Conservation (phyloP, 1,139 yeast species). For the Ashbya aceris region DNA sequence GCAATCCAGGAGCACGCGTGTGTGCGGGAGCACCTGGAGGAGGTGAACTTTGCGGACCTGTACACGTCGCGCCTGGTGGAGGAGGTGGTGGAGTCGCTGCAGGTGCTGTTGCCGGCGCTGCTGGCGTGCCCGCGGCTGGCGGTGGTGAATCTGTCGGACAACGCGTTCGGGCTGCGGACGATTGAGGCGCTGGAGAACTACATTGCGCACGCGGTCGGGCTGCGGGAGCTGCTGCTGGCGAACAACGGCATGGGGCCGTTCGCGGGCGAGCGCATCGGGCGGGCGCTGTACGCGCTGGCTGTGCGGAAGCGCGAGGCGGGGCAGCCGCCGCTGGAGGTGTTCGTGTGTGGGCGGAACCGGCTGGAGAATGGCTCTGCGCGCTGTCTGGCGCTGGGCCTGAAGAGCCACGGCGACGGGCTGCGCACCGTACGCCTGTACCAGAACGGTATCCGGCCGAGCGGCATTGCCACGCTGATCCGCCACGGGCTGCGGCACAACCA, state of each 20-base stretch:
- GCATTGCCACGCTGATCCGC: slow-evolving; percentile 63
- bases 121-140: slow-evolving; percentile 58
- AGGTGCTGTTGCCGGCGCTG: slow-evolving; percentile 62
- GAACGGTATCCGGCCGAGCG: slow-evolving; percentile 93
- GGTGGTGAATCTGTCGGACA: slow-evolving; percentile 79
- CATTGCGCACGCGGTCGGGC: slow-evolving; percentile 62
- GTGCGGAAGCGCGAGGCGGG: slow-evolving; percentile 44
- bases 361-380: slow-evolving; percentile 86
- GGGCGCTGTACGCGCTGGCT: slow-evolving; percentile 69
- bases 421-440: slow-evolving; percentile 76
- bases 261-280: slow-evolving; percentile 91
- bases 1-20: slow-evolving; percentile 37
- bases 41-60: slow-evolving; percentile 78
- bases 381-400: slow-evolving; percentile 66
- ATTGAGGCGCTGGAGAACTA: slow-evolving; percentile 80
- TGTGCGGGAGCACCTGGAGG: slow-evolving; percentile 45
- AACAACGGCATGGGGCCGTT: slow-evolving; percentile 98
- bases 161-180: slow-evolving; percentile 94
- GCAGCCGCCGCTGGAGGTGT: slow-evolving; percentile 52
- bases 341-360: slow-evolving; percentile 93
- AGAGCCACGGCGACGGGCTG: slow-evolving; percentile 59
- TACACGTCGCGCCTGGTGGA: slow-evolving; percentile 92
- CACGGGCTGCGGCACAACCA: slow-evolving; percentile 61
- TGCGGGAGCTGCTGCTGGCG: slow-evolving; percentile 78
- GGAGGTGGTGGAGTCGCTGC: slow-evolving; percentile 83